Percentiles rank a stretch among this genome's conserved stretches.
phyloP scores from a whole-genome alignment of 2,329 filamentous ascomycete genomes.

The Trichoderma sp. region DNA sequence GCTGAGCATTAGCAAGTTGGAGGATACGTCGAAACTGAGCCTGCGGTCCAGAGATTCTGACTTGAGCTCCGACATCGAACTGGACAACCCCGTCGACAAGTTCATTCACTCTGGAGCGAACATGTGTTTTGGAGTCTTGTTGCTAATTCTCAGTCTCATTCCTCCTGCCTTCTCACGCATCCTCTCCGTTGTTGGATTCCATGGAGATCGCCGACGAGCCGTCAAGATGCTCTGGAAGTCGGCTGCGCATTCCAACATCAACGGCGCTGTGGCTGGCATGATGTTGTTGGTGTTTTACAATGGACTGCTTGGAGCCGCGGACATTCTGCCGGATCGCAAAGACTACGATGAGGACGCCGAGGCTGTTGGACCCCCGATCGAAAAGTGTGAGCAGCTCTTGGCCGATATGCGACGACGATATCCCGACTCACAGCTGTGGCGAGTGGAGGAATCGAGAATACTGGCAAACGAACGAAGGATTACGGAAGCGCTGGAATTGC shows the following conservation, averaged over 20 bases:
- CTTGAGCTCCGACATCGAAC: slow-evolving; percentile 61
- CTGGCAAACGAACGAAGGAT: slow-evolving; percentile 69
- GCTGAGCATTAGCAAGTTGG: slow-evolving; percentile 27
- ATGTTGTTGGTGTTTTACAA: slow-evolving; percentile 87
- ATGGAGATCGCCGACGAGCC: slow-evolving; percentile 81
- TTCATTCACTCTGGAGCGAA: slow-evolving; percentile 90
- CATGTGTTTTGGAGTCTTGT: slow-evolving; percentile 85
- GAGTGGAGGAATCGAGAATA: slow-evolving; percentile 83
- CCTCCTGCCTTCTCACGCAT: slow-evolving; percentile 89
- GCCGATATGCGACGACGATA: slow-evolving; percentile 75
- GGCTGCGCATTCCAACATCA: slow-evolving; percentile 82
- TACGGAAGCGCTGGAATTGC: slow-evolving; percentile 66
- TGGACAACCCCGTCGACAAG: slow-evolving; percentile 76
- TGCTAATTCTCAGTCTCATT: slow-evolving; percentile 88
- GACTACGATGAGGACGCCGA: slow-evolving; percentile 60
- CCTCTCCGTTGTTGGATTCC: slow-evolving; percentile 86
- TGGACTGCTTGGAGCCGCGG: slow-evolving; percentile 79
- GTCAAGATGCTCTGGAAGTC: slow-evolving; percentile 89
- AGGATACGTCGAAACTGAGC: slow-evolving; percentile 31
- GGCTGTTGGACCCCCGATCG: slow-evolving; percentile 71
- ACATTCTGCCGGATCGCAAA: slow-evolving; percentile 72
- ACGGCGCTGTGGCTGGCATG: slow-evolving; percentile 86
- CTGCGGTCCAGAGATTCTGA: slow-evolving; percentile 46
- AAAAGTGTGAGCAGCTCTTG: slow-evolving; percentile 69
- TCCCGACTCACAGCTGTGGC: slow-evolving; percentile 82